Conservation (phyloP, 2,329 filamentous ascomycete genomes). For the Ophiognomonia clavigignenti-juglandacearum region DNA sequence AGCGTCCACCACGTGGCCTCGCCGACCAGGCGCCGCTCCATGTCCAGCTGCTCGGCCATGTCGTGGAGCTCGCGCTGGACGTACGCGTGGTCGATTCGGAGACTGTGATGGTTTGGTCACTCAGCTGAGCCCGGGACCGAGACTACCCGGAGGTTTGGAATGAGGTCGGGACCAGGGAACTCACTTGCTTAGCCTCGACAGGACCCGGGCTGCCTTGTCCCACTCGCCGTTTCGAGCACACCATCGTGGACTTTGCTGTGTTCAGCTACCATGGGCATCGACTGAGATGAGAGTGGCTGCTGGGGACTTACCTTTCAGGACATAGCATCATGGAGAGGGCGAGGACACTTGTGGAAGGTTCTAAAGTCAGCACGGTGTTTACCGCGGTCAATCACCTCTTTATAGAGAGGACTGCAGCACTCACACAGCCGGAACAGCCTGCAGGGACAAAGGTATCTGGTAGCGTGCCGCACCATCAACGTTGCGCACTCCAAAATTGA, state of each 20-base stretch:
- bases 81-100: conserved; percentile 48
- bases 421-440: conserved; percentile 57
- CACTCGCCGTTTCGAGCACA: conserved; percentile 63
- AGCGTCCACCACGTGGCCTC: conserved; percentile 51
- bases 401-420: conserved; percentile 2
- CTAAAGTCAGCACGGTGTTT: not conserved
- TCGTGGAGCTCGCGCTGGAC: conserved; percentile 59
- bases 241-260: conserved; percentile 55
- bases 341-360: conserved; percentile 34
- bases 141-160: too few species aligned
- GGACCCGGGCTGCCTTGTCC: conserved; percentile 54
- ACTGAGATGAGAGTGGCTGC: not conserved
- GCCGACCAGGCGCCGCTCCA: conserved; percentile 52
- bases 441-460: conserved; percentile 59
- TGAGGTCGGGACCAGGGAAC: too few species aligned
- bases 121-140: too few species aligned
- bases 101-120: conserved; percentile 36
- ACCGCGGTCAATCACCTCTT: not conserved
- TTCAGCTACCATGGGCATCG: not conserved
- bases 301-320: conserved; percentile 35
- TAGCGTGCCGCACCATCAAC: conserved; percentile 45
- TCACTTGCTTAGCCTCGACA: conserved; percentile 45
- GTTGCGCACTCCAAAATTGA: conserved; percentile 50
- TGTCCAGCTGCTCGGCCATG: conserved; percentile 63
- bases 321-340: conserved; percentile 57